phyloP scores from a whole-genome alignment of 805 yeast species.

The Sungouiozyma ichnusensis region DNA sequence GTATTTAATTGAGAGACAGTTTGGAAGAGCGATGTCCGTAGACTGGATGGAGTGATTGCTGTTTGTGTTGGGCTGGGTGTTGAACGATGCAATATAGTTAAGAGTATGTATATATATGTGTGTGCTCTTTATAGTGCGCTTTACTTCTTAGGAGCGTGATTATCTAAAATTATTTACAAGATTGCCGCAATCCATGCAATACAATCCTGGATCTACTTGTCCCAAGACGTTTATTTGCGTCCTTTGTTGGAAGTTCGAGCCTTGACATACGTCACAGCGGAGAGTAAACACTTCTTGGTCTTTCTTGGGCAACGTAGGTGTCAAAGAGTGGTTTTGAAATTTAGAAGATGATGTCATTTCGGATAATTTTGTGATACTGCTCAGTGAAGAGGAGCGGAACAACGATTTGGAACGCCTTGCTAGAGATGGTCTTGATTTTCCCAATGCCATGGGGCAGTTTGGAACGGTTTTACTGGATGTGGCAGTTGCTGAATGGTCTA shows the following conservation, averaged over 20 bases:
- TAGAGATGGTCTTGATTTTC: background rate
- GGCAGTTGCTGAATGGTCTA: background rate
- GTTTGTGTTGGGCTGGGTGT: too few species aligned
- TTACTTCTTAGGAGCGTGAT: background rate
- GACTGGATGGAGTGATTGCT: too few species aligned
- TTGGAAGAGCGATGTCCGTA: too few species aligned
- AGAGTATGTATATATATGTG: background rate
- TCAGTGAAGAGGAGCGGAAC: background rate
- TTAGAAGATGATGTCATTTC: constrained; percentile 1
- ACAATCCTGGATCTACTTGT: constrained; percentile 4
- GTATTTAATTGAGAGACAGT: too few species aligned
- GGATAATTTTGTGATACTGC: background rate
- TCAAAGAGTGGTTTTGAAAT: background rate
- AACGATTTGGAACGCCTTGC: background rate
- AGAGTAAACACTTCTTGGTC: background rate
- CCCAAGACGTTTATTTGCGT: constrained; percentile 3
- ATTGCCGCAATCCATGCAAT: constrained; percentile 12
- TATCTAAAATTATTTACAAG: constrained; percentile 12
- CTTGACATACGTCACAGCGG: constrained; percentile 10
- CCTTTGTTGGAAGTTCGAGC: constrained; percentile 7
- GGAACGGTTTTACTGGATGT: background rate
- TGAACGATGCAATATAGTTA: background rate
- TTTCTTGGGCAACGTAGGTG: background rate
- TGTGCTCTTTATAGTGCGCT: too few species aligned
- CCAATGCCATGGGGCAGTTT: background rate